These are phyloP conservation scores for Talaromyces sp. DNA, from an alignment of 2,329 filamentous ascomycete species.

Conservation along the genomic window DNA sequence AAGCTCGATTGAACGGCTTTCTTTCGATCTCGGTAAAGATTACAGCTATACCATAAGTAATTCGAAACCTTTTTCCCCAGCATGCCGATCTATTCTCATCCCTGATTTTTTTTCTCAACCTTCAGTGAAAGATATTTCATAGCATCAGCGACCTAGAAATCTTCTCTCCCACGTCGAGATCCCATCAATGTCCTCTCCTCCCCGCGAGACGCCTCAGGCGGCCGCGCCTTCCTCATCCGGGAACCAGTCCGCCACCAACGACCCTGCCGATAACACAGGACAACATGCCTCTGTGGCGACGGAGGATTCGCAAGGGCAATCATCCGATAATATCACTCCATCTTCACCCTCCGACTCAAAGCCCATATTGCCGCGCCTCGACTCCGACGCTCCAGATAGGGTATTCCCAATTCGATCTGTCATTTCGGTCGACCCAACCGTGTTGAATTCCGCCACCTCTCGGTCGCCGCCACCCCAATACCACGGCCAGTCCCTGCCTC, in stretches of 20 bases:
- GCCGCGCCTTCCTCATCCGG: neutral
- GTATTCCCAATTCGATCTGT: conserved; percentile 79
- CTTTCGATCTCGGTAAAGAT: neutral
- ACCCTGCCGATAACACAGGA: neutral
- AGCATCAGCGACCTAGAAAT: neutral
- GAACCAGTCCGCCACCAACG: neutral
- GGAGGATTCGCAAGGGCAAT: neutral
- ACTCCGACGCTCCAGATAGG: conserved; percentile 46
- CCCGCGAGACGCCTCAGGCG: neutral
- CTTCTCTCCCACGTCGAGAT: neutral
- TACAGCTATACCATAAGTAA: neutral
- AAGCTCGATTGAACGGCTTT: neutral
- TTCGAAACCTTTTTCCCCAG: neutral
- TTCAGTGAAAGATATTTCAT: neutral
- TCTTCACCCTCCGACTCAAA: neutral
- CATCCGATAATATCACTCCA: conserved; percentile 1
- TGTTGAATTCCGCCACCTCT: neutral
- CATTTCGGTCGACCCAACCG: conserved; percentile 51
- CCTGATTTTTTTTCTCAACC: neutral
- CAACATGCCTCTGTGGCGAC: neutral
- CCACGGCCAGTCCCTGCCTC: neutral
- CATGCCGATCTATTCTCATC: neutral
- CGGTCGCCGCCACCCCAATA: conserved; percentile 20
- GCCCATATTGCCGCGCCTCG: conserved; percentile 20
- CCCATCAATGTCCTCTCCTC: conserved; percentile 6